Percentiles rank a stretch among this genome's conserved stretches.
These are phyloP conservation scores for Piloderma croceum DNA, from an alignment of 768 basidiomycete species.

Conservation along the genomic window DNA sequence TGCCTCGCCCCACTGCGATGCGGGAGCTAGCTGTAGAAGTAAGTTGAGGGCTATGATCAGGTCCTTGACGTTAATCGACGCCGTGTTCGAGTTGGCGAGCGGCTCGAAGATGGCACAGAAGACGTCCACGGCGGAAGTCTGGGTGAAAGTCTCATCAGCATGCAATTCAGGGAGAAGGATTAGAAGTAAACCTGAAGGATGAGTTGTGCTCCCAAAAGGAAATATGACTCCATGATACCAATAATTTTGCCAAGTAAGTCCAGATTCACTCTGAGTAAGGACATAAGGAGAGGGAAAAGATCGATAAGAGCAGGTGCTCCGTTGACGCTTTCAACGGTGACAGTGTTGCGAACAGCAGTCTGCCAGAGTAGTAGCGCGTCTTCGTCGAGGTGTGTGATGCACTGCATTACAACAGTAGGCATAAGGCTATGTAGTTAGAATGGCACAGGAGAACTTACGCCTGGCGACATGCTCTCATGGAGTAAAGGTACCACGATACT, in stretches of 20 bases:
- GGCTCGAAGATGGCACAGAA: conserved; percentile 52
- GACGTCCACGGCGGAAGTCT: conserved; percentile 54
- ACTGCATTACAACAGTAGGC: conserved; percentile 34
- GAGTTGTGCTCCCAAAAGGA: conserved; percentile 58
- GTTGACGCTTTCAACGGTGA: conserved; percentile 41
- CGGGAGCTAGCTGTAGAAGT: conserved; percentile 58
- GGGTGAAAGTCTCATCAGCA: background rate
- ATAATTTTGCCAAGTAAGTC: conserved; percentile 69
- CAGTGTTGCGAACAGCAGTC: conserved; percentile 60
- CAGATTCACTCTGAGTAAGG: conserved; percentile 60
- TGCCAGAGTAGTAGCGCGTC: conserved; percentile 78
- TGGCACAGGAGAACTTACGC: conserved; percentile 30
- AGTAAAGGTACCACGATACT: conserved; percentile 59
- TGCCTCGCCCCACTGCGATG: conserved; percentile 63
- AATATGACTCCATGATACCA: conserved; percentile 68
- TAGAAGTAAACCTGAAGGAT: conserved; percentile 56
- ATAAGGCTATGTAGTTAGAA: conserved; percentile 3
- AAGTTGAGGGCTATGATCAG: conserved; percentile 56
- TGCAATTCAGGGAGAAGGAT: background rate
- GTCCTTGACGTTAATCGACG: conserved; percentile 53
- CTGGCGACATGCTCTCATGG: conserved; percentile 55
- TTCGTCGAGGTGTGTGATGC: conserved; percentile 64
- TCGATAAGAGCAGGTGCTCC: conserved; percentile 50
- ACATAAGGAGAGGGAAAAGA: conserved; percentile 58
- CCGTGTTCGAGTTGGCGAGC: conserved; percentile 41